Conservation (phyloP, 768 basidiomycete species). For the Lactifluus volemus region DNA sequence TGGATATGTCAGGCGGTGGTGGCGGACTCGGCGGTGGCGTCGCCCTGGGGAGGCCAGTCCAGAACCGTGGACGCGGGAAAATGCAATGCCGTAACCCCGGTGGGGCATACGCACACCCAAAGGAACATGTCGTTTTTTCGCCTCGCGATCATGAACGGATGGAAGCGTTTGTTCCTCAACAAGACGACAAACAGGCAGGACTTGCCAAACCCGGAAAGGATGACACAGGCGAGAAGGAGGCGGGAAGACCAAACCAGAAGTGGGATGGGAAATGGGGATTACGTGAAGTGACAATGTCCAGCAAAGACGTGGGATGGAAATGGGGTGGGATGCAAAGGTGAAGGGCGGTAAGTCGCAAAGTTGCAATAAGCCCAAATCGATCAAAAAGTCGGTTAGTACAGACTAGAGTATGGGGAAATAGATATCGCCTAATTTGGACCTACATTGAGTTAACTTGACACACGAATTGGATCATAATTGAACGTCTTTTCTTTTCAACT, state of each 20-base stretch:
- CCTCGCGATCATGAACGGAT: constrained; percentile 7
- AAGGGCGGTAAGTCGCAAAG: too few species aligned
- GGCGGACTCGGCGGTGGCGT: constrained; percentile 17
- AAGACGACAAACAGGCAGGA: neutral
- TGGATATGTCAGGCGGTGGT: constrained; percentile 12
- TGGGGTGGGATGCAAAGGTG: neutral
- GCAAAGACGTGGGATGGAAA: constrained; percentile 8
- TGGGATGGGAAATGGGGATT: constrained; percentile 17
- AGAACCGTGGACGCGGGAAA: constrained; percentile 12
- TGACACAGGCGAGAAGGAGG: neutral
- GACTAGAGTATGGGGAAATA: neutral
- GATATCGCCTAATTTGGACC: neutral
- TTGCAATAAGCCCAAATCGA: too few species aligned
- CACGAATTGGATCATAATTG: too few species aligned
- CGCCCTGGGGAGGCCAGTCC: constrained; percentile 3
- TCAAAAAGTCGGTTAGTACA: neutral
- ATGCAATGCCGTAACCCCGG: constrained; percentile 1
- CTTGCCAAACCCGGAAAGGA: neutral
- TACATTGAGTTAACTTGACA: neutral
- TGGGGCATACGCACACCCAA: constrained; percentile 15
- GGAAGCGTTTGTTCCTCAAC: neutral
- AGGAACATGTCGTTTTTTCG: constrained; percentile 17
- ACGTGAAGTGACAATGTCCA: neutral
- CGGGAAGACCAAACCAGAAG: neutral
- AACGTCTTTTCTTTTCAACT: too few species aligned